phyloP scores from a whole-genome alignment of 2,329 filamentous ascomycete species.

The Sclerotinia glacialis region DNA sequence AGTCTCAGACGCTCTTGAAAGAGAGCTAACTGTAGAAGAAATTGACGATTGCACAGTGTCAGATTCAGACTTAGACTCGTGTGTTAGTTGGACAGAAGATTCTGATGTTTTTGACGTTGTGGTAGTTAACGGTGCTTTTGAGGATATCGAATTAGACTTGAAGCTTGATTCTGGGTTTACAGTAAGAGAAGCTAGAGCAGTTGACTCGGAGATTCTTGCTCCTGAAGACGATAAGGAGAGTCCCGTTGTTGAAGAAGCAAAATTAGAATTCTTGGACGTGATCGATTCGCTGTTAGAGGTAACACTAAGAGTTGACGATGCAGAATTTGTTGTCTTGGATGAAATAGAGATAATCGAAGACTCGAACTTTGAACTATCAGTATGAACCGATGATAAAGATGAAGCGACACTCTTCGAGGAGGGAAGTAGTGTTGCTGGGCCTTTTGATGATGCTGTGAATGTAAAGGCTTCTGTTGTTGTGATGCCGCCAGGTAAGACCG shows the following conservation, averaged over 20 bases:
- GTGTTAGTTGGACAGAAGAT: not conserved
- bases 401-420: constrained; percentile 2
- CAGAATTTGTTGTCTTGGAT: not conserved
- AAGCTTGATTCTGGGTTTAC: not conserved
- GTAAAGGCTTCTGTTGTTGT: constrained; percentile 14
- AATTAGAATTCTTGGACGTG: not conserved
- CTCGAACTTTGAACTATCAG: not conserved
- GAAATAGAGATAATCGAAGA: not conserved
- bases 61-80: not conserved
- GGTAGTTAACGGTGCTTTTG: not conserved
- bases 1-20: not conserved
- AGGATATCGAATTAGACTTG: not conserved
- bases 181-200: not conserved
- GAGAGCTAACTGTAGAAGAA: not conserved
- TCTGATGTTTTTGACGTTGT: constrained; percentile 1
- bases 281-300: not conserved
- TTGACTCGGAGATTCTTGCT: not conserved
- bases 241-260: not conserved
- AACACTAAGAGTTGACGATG: not conserved
- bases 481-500: constrained; percentile 4
- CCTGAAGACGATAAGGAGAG: not conserved
- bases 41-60: not conserved
- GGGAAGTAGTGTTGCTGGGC: not conserved
- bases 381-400: not conserved
- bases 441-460: not conserved